Percentiles rank a stretch among this genome's conserved stretches.
These are phyloP conservation scores for Salix brachista DNA, from an alignment of 345 rosid genomes.

Conservation along the genomic window DNA sequence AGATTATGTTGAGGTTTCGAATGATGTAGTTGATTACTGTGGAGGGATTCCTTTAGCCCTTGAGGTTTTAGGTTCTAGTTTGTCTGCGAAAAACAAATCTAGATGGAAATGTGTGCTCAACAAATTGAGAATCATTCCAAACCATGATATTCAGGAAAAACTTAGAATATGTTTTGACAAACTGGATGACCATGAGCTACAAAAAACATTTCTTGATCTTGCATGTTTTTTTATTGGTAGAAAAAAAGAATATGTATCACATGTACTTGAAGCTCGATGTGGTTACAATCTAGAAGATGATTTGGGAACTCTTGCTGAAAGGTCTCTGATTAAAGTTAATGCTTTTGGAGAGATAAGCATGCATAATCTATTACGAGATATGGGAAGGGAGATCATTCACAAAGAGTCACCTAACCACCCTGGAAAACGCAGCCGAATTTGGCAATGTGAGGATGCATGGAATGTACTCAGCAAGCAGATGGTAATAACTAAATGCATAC, in stretches of 20 bases:
- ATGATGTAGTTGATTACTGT: not conserved
- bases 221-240: not conserved
- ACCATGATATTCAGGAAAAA: not conserved
- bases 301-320: not conserved
- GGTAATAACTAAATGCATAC: too few species aligned
- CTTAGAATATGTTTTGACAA: not conserved
- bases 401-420: too few species aligned
- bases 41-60: conserved; percentile 14
- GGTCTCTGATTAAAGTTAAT: not conserved
- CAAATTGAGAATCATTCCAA: not conserved
- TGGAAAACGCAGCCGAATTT: too few species aligned
- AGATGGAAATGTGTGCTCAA: not conserved
- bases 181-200: not conserved
- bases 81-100: not conserved
- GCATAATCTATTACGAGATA: too few species aligned
- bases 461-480: too few species aligned
- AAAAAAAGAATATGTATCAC: not conserved
- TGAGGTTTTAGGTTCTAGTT: conserved; percentile 7
- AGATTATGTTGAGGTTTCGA: not conserved
- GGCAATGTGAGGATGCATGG: too few species aligned
- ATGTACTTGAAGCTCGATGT: not conserved
- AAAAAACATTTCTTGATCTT: not conserved
- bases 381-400: too few species aligned
- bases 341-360: too few species aligned
- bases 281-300: not conserved